Evolutionary conservation across 805 yeast genomes (phyloP).

Genomic region (Candida cerambycidarum): DNA sequence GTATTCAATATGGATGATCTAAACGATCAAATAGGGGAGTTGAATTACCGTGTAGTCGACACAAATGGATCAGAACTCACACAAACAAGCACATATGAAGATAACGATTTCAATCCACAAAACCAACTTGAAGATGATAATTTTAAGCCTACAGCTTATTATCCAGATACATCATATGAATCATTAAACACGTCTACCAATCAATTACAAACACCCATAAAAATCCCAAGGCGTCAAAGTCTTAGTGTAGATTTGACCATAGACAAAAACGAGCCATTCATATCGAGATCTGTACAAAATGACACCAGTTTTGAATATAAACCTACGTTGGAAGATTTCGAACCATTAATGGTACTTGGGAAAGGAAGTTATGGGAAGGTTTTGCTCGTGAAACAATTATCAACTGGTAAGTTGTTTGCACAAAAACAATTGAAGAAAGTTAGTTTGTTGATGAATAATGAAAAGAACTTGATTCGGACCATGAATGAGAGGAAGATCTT

Average conservation of each 20-base stretch:
- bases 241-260: constrained; percentile 14
- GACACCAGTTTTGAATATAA: constrained; percentile 8
- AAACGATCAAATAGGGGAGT: constrained; percentile 11
- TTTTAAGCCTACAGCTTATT: neutral
- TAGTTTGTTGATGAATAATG: constrained; percentile 33
- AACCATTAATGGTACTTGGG: constrained; percentile 44
- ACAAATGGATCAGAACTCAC: neutral
- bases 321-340: constrained; percentile 34
- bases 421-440: constrained; percentile 45
- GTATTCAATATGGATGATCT: constrained; percentile 18
- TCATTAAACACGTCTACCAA: neutral
- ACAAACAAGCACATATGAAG: neutral
- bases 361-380: constrained; percentile 47
- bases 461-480: constrained; percentile 30
- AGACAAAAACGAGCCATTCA: constrained; percentile 13
- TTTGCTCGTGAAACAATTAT: constrained; percentile 35
- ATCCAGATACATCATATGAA: neutral
- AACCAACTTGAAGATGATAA: neutral
- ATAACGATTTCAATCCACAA: neutral
- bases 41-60: constrained; percentile 12
- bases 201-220: neutral
- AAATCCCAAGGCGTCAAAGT: constrained; percentile 13
- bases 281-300: constrained; percentile 13
- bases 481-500: constrained; percentile 42
- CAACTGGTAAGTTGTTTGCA: constrained; percentile 41